Evolutionary conservation across 129 eudicot species (phyloP), one percentile per base, ranked within the genome.

Genomic region (Lonicera japonica): DNA sequence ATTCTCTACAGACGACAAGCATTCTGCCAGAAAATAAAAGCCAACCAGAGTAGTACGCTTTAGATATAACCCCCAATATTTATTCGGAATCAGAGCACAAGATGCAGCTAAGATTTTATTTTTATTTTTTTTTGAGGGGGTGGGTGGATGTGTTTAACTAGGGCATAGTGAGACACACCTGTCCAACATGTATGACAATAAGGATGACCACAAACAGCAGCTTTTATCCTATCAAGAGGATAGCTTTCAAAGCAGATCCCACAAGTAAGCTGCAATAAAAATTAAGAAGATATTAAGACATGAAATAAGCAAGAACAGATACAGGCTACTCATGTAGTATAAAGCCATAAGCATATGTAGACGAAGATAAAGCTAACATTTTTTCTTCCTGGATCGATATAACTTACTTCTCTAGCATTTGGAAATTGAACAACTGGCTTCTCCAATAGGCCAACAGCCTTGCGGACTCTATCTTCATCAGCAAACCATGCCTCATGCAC

Each of bases 401-500:
- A 46, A 68, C 70, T 71, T 77, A 85, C 99, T 70, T 85, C 85
- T 71, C 76, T 67, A 54, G 69, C 58, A 71, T 70, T 75, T 55
- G 83, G 73, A 56, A 67, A 61, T 51, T 66, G 64, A 21, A 73
- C 59, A 29, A 70, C 67, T 25, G 73, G 73, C 45, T 72, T 74
- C 39, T 82, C 94, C 70, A 85, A 65, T 41, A 92, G 20, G 15
- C 99, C 96, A 76, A 88, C 92, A 43, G 89, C 83, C 70, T 78
- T 80, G 15, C 96, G 84, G 24, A 94, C 99, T 58, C 70, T 57
- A 53, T 88, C 96, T 73, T 94, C 99, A 70, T 94, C 82, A 60
- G 95, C 85, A 83, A 94, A 94, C 99, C 99, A 94, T 50, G 75
- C 95, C 68, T 94, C 99, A 14, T 85, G 89, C 67, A 94, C 96